Evolutionary conservation across 2,329 filamentous ascomycete genomes (phyloP).

Genomic region (Nigrospora sphaerica): DNA sequence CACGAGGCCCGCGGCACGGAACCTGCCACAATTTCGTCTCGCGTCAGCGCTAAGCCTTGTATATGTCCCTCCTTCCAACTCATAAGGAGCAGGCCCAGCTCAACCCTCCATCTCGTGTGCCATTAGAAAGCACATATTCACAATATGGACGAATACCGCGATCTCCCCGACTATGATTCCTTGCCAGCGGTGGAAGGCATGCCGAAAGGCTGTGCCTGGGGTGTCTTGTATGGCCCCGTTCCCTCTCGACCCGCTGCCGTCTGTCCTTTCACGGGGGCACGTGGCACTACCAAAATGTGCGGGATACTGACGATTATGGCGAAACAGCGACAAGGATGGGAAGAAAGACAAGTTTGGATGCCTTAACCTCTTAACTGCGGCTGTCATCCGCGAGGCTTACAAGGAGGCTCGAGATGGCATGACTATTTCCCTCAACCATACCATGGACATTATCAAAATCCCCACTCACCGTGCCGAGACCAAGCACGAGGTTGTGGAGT

Average conservation of each 20-base stretch:
- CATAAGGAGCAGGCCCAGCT: too few relatives aligned
- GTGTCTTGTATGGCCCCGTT: slow-evolving; percentile 4
- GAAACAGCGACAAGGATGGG: slow-evolving; percentile 3
- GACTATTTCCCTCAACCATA: slow-evolving; percentile 4
- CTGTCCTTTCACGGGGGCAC: not conserved
- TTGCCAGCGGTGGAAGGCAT: slow-evolving; percentile 2
- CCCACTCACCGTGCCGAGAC: slow-evolving; percentile 1
- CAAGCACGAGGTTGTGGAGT: slow-evolving; percentile 2
- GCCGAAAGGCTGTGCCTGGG: slow-evolving; percentile 5
- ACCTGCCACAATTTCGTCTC: too few relatives aligned
- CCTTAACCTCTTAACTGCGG: slow-evolving; percentile 5
- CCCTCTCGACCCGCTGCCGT: not conserved
- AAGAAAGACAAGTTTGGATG: slow-evolving; percentile 5
- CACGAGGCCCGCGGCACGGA: too few relatives aligned
- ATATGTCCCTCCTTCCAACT: too few relatives aligned
- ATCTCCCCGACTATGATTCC: slow-evolving; percentile 5
- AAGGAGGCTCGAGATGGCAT: slow-evolving; percentile 5
- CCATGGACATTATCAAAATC: slow-evolving; percentile 3
- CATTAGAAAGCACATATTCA: not conserved
- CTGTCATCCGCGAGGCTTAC: slow-evolving; percentile 2
- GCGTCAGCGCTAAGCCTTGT: too few relatives aligned
- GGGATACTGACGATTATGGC: not conserved
- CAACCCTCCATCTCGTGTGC: too few relatives aligned
- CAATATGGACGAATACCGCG: slow-evolving; percentile 1
- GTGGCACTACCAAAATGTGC: not conserved